These are phyloP conservation scores for Sphagnum magellanicum DNA, from an alignment of 228 moss, liverwort and hornwort genomes.

Conservation along the genomic window DNA sequence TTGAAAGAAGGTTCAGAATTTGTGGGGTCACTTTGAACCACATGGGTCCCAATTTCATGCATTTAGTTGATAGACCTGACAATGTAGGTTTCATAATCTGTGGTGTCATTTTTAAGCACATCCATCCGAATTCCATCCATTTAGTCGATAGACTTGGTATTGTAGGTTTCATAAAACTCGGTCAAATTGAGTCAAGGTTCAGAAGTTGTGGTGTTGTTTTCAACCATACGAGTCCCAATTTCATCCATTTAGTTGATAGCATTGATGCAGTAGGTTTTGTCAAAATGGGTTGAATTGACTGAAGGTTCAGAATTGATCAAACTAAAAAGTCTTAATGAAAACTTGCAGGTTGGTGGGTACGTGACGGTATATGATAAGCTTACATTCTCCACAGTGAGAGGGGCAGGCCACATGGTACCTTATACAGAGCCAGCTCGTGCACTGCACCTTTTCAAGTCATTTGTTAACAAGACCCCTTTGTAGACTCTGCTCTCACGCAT, in stretches of 20 bases:
- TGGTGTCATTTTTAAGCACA: no score
- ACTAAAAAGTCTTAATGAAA: neutral
- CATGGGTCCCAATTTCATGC: no score
- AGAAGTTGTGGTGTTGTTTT: no score
- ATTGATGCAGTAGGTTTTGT: neutral
- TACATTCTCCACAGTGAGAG: constrained; percentile 83
- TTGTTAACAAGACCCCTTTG: constrained; percentile 54
- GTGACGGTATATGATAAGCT: constrained; percentile 82
- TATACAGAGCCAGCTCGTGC: constrained; percentile 89
- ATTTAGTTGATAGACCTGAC: no score
- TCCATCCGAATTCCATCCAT: no score
- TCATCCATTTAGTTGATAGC: neutral
- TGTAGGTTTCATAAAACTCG: no score
- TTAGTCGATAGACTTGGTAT: no score
- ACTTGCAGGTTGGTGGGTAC: constrained; percentile 78
- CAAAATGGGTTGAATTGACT: neutral
- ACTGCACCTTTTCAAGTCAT: constrained; percentile 72
- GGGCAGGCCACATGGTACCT: constrained; percentile 96
- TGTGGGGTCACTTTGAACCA: no score
- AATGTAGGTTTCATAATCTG: no score
- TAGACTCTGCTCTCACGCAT: constrained; percentile 10
- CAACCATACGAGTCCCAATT: neutral
- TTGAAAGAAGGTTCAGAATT: neutral
- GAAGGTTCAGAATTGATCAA: neutral
- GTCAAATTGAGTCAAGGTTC: no score